These are phyloP conservation scores for Wickerhamiella alocasiicola DNA, from an alignment of 805 yeast species.

Conservation along the genomic window DNA sequence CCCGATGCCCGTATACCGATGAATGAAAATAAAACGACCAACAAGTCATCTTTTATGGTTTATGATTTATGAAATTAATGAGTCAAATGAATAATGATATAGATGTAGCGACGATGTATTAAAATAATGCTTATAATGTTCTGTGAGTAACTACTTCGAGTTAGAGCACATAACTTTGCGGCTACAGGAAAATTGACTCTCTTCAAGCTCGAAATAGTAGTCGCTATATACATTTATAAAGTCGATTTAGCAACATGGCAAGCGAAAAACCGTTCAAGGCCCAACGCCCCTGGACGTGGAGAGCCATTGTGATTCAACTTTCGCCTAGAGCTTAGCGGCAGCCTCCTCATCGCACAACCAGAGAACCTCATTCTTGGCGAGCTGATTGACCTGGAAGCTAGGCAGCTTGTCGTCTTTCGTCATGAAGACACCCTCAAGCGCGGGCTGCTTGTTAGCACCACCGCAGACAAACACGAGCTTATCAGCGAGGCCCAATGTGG, in stretches of 20 bases:
- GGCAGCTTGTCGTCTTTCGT: slow-evolving; percentile 38
- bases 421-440: slow-evolving; percentile 57
- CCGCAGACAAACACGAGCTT: slow-evolving; percentile 74
- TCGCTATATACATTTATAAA: too few species aligned
- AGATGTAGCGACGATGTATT: background rate
- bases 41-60: too few species aligned
- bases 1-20: too few species aligned
- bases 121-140: background rate
- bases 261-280: too few species aligned
- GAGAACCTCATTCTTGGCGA: slow-evolving; percentile 37
- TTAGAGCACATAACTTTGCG: too few species aligned
- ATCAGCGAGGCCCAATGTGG: slow-evolving; percentile 45
- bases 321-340: slow-evolving; percentile 36
- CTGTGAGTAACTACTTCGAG: slow-evolving; percentile 4
- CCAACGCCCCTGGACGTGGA: too few species aligned
- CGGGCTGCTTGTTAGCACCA: slow-evolving; percentile 70
- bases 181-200: too few species aligned
- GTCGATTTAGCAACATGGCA: too few species aligned
- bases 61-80: background rate
- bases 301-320: too few species aligned
- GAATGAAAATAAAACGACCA: too few species aligned
- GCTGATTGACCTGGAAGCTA: slow-evolving; percentile 56
- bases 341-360: slow-evolving; percentile 88
- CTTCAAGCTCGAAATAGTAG: too few species aligned
- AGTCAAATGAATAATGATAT: background rate